Conservation (phyloP, 495 filamentous ascomycete species). For the Trichoderma asperelloides region DNA sequence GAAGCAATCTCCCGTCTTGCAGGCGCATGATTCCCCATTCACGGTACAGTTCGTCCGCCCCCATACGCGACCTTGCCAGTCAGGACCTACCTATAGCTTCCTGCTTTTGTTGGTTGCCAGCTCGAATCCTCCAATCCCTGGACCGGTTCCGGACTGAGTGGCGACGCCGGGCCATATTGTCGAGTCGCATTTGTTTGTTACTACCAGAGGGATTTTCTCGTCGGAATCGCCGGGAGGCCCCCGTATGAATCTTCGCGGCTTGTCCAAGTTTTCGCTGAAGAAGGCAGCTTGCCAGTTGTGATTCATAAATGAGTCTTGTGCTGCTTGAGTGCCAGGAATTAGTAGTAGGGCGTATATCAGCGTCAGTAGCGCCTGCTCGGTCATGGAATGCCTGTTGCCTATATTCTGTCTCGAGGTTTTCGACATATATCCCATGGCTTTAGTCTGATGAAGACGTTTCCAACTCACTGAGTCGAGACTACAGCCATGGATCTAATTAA, state of each 20-base stretch:
- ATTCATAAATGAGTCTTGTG: not conserved
- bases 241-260: not conserved
- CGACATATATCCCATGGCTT: not conserved
- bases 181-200: conserved; percentile 60
- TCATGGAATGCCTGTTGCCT: not conserved
- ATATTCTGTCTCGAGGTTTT: not conserved
- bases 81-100: conserved; percentile 48
- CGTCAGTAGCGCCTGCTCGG: not conserved
- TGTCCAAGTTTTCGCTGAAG: not conserved
- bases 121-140: conserved; percentile 53
- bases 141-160: conserved; percentile 56
- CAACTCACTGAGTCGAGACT: not conserved
- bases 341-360: not conserved
- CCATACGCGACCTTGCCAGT: conserved; percentile 77
- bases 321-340: not conserved
- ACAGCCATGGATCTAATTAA: not conserved
- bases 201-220: conserved; percentile 36
- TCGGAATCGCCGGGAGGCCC: conserved; percentile 11
- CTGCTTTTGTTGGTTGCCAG: conserved; percentile 41
- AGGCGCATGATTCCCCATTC: conserved; percentile 49
- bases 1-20: conserved; percentile 65
- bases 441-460: not conserved
- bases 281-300: conserved; percentile 2
- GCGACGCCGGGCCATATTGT: conserved; percentile 64
- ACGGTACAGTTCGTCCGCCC: conserved; percentile 75